phyloP scores from a whole-genome alignment of 257 asterid species.

The Nicotiana sylvestris region DNA sequence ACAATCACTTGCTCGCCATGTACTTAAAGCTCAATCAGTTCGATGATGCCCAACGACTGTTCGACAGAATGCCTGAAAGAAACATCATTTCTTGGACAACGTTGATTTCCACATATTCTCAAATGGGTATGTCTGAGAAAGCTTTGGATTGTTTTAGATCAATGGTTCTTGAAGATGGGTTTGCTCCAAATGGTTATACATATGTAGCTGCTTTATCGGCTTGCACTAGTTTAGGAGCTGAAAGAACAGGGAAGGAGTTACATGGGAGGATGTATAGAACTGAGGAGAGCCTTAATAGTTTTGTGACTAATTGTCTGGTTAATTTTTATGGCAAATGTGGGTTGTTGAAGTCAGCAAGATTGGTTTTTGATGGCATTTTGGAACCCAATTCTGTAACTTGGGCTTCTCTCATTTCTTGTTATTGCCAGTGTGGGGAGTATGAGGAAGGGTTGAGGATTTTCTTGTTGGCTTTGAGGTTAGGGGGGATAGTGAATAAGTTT shows the following conservation, averaged over 20 bases:
- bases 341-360: conserved; percentile 45
- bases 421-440: conserved; percentile 48
- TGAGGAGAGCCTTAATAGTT: conserved; percentile 35
- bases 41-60: conserved; percentile 44
- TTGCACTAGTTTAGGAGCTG: conserved; percentile 41
- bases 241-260: conserved; percentile 57
- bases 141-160: conserved; percentile 44
- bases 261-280: conserved; percentile 56
- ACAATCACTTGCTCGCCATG: conserved; percentile 55
- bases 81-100: conserved; percentile 64
- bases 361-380: conserved; percentile 46
- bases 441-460: conserved; percentile 55
- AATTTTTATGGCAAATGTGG: conserved; percentile 81
- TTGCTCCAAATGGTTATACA: conserved; percentile 54
- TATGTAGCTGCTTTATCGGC: conserved; percentile 62
- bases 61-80: conserved; percentile 54
- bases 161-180: conserved; percentile 50
- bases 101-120: conserved; percentile 56
- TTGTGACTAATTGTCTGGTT: conserved; percentile 53
- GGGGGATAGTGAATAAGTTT: conserved; percentile 56
- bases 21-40: conserved; percentile 33
- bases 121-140: conserved; percentile 36
- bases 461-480: conserved; percentile 42
- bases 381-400: conserved; percentile 58
- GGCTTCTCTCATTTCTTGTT: conserved; percentile 58